Conservation (phyloP, 164 flowering plant species). For the Sextonia rubra region DNA sequence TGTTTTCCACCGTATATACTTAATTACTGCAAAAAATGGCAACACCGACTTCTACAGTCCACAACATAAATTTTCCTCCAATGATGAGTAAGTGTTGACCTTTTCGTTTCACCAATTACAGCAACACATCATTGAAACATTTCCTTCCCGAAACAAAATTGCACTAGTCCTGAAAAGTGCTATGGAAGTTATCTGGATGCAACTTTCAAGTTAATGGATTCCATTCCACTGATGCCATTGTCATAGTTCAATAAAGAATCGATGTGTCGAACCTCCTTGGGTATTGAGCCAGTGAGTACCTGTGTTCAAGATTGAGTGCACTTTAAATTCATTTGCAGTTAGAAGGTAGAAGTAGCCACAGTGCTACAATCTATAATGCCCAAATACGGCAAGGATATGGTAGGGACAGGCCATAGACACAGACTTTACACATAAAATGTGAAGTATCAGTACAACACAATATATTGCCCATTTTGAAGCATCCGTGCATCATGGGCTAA, state of each 20-base stretch:
- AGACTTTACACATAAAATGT: too few species aligned
- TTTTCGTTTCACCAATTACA: not conserved
- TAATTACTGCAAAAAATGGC: too few species aligned
- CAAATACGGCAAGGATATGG: too few species aligned
- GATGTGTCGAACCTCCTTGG: slow-evolving; percentile 80
- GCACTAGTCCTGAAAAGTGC: not conserved
- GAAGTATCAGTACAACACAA: too few species aligned
- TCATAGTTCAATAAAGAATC: slow-evolving; percentile 60
- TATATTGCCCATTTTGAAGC: too few species aligned
- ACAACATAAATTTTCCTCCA: too few species aligned
- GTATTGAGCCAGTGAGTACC: slow-evolving; percentile 95
- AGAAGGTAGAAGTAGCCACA: not conserved
- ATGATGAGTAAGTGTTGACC: not conserved
- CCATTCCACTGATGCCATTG: slow-evolving; percentile 22
- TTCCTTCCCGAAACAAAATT: not conserved
- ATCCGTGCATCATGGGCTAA: too few species aligned
- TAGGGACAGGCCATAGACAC: too few species aligned
- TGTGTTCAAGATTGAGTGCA: slow-evolving; percentile 22
- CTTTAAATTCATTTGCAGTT: not conserved
- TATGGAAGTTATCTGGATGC: slow-evolving; percentile 23
- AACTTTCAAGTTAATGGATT: slow-evolving; percentile 22
- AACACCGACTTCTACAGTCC: too few species aligned
- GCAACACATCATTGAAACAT: not conserved
- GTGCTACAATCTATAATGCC: too few species aligned
- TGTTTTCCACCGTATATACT: too few species aligned